Evolutionary conservation across 2,329 filamentous ascomycete species (phyloP).

Genomic region (Colletotrichum sp.): DNA sequence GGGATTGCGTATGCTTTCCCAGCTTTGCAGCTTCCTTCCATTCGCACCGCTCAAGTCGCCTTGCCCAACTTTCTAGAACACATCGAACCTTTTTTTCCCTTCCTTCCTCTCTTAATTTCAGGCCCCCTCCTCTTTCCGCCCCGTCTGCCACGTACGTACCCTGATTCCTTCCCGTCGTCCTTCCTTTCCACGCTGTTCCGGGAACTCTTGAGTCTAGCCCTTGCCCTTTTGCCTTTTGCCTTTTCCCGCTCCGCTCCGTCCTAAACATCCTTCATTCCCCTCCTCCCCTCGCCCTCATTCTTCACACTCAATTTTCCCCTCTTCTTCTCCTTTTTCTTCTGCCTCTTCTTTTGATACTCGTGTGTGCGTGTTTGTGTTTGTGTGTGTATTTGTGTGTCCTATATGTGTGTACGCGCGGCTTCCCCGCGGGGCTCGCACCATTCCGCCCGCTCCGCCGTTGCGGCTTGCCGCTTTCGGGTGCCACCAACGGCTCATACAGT

Average conservation of each 20-base stretch:
- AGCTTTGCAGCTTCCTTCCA: conserved; percentile 11
- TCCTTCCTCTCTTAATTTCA: background rate
- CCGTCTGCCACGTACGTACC: background rate
- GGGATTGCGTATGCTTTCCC: conserved; percentile 23
- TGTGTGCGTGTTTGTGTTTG: background rate
- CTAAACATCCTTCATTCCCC: background rate
- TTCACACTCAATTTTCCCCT: background rate
- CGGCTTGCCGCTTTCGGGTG: background rate
- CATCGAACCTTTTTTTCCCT: background rate
- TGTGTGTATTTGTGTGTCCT: background rate
- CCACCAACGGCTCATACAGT: background rate
- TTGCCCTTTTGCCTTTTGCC: background rate
- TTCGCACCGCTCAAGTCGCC: conserved; percentile 17
- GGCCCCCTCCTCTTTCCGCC: background rate
- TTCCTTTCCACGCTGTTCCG: background rate
- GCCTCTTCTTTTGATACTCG: background rate
- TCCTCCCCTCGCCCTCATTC: background rate
- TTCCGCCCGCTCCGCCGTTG: background rate
- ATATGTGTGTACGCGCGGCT: background rate
- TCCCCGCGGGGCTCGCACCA: background rate
- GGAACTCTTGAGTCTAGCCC: background rate
- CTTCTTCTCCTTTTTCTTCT: background rate
- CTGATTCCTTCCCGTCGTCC: background rate
- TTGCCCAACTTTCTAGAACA: conserved; percentile 9
- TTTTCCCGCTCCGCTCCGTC: background rate